Conservation (phyloP, 805 yeast genomes). For the Debaryomyces hansenii region DNA sequence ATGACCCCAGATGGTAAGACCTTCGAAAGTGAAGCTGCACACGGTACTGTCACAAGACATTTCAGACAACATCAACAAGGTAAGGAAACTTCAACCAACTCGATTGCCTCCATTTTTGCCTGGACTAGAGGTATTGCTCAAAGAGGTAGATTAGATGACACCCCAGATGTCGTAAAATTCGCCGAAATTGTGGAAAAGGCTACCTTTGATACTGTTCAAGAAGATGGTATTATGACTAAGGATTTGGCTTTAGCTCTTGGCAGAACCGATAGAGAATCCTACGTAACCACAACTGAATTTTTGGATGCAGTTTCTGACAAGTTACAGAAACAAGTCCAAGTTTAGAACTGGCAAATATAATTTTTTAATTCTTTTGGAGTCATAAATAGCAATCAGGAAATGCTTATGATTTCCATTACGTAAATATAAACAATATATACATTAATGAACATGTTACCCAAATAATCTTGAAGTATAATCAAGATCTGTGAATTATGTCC, state of each 20-base stretch:
- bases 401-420: constrained; percentile 2
- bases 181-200: constrained; percentile 65
- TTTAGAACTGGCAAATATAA: background rate
- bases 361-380: background rate
- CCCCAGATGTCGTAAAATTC: constrained; percentile 69
- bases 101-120: constrained; percentile 82
- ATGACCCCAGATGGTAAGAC: constrained; percentile 85
- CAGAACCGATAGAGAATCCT: constrained; percentile 56
- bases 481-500: background rate
- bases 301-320: constrained; percentile 72
- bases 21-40: constrained; percentile 86
- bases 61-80: constrained; percentile 81
- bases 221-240: constrained; percentile 78
- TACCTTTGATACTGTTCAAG: constrained; percentile 70
- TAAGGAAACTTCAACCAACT: constrained; percentile 79
- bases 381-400: constrained; percentile 4
- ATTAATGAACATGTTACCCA: background rate
- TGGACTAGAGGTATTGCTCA: constrained; percentile 85
- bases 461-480: background rate
- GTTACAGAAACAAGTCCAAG: constrained; percentile 28
- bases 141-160: constrained; percentile 74
- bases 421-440: background rate
- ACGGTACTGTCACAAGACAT: constrained; percentile 86
- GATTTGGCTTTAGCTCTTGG: constrained; percentile 77
- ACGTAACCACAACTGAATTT: constrained; percentile 75